Evolutionary conservation across 2,329 filamentous ascomycete genomes (phyloP), one percentile per base, ranked within the genome.

Genomic region (Fusarium virguliforme): DNA sequence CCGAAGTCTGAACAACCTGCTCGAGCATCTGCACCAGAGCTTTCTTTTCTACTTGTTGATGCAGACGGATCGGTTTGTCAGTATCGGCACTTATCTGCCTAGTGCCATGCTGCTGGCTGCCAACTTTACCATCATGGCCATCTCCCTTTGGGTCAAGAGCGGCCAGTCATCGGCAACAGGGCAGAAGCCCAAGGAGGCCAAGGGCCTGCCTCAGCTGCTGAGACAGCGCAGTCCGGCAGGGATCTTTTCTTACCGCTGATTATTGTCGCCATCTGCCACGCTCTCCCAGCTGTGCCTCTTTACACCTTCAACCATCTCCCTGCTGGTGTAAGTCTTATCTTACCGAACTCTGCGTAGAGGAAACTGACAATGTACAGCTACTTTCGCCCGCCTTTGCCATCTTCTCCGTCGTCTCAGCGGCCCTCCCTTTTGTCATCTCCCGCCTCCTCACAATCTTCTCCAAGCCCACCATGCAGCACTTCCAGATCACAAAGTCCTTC

Each of bases 1-100:
- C 80, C 88, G 96, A 75, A 97, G 94, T 79, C 84, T 99, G 81
- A 99, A 99, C 83, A 99, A 99, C 78, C 84, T 99, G 64, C 88
- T 99, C 34, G 96, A 99, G 82, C 95, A 99, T 79, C 86, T 99
- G 67, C 96, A 99, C 79, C 96, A 99, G 83, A 98, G 95, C 80
- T 99, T 99, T 99, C 85, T 99, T 99, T 98, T 99, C 83, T 99
- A 99, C 80, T 85, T 99, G 57, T 87, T 99, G 48, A 94, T 98
- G 89, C 92, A 97, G 73, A 89, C 91, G 32, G 93, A 96, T 76
- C 91, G 95, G 10, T 99, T 99, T 79, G 96, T 98, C 74, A 98
- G 95, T 81, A 99, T 99, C 70, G 96, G 96, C 15, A 99, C 95
- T 1, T 99, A 99, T 78, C 87, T 99, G 4, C 96, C 96, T 0